Evolutionary conservation across 371 early-diverging fungal genomes (phyloP).

Genomic region (Gilbertella persicaria): DNA sequence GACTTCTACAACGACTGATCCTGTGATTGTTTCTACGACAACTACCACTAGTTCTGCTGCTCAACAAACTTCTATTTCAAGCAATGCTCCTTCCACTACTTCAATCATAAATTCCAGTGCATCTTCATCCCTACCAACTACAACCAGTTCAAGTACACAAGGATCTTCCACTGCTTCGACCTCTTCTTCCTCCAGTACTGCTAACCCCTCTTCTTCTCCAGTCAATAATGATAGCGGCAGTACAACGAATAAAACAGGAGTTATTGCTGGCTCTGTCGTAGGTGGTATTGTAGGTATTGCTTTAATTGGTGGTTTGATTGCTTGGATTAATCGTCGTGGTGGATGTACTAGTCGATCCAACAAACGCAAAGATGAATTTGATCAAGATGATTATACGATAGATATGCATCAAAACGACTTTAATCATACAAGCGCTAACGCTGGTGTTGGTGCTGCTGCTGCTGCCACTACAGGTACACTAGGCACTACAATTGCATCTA

Average conservation of each 20-base stretch:
- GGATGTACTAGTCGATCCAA: conserved; percentile 18
- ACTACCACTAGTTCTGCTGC: background rate
- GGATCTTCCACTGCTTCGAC: conserved; percentile 2
- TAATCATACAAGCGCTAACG: background rate
- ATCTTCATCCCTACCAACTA: background rate
- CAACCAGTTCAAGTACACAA: background rate
- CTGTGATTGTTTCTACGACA: background rate
- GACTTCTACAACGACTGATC: background rate
- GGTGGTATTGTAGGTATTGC: conserved; percentile 41
- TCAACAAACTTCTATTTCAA: background rate
- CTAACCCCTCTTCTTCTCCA: background rate
- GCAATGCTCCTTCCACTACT: background rate
- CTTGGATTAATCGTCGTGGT: conserved; percentile 30
- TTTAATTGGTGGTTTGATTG: conserved; percentile 35
- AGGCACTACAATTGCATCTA: conserved; percentile 3
- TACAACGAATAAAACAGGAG: conserved; percentile 18
- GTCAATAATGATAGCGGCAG: background rate
- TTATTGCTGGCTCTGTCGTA: conserved; percentile 44
- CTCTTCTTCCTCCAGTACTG: conserved; percentile 5
- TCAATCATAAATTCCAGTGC: background rate
- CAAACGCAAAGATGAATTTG: conserved; percentile 7
- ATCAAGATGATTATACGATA: conserved; percentile 22
- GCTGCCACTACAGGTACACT: conserved; percentile 1
- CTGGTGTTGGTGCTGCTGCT: conserved; percentile 7
- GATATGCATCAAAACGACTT: conserved; percentile 31